Base-by-base conservation (phyloP, 495 filamentous ascomycete species). In the Gamarada debralockiae region DNA sequence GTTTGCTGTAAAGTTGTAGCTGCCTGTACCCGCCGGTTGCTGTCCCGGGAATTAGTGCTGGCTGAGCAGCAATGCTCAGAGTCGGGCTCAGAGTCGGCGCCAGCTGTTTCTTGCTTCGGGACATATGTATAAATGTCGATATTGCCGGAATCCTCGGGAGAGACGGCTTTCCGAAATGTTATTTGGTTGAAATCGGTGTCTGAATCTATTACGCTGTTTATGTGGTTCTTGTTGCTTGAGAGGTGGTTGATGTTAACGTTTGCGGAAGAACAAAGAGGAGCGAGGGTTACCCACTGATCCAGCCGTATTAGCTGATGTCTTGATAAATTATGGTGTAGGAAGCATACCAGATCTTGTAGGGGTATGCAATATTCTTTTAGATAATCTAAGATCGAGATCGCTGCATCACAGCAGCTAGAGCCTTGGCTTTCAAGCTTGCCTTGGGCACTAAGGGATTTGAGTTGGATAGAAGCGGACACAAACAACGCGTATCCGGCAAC, bases 371-470 rank as follows among this genome's bases (percentile, higher is more conserved):
- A 34, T 34, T 34, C 31, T n/a, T 34, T 34, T 8, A 34, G 31
- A 8, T 34, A 8, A 8, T 34, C 8, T 34, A 34, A 34, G 8
- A 34, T 34, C 31, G 31, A 8, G 31, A 47, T 29, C 8, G 43
- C 43, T 5, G 43, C 18, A 27, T 24, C 8, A 47, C 14, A 22
- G 9, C 24, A 21, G 24, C 17, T 22, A 12, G 24, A 25, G 6
- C 43, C 24, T 7, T 22, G 15, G 17, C 15, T 47, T 22, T 27
- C 5, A 7, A 47, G 22, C 22, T 47, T 47, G 15, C 43, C 15
- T 29, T 47, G 43, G 12, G 43, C 43, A 17, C 24, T 22, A 24
- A 47, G 24, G 12, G 43, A 47, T 47, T 47, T 47, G 22, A 22
- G 24, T 22, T 47, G 43, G 9, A 47, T 29, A 9, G 43, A 24